A percentile compares a stretch with the other conserved stretches of the same genome.
phyloP scores from a whole-genome alignment of 108 stramenopile species.

The Cyclotella kingstonii region DNA sequence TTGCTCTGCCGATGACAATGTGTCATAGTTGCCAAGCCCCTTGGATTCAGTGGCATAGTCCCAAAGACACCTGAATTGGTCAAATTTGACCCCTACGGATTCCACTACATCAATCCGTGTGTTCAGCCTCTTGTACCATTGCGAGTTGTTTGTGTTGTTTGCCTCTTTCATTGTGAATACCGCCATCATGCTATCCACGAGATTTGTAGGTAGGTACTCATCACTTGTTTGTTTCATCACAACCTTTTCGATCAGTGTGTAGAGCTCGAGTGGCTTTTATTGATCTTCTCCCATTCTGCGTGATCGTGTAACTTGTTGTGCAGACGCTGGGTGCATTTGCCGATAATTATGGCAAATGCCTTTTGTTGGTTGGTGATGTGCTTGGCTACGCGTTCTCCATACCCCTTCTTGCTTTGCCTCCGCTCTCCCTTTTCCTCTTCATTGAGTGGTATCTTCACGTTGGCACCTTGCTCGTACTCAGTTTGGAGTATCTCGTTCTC shows the following conservation, averaged over 20 bases:
- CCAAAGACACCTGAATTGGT: neutral
- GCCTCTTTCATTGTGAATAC: neutral
- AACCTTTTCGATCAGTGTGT: neutral
- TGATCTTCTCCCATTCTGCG: neutral
- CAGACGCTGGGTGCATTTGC: neutral
- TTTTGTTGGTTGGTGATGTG: slow-evolving; percentile 6
- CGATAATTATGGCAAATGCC: slow-evolving; percentile 8
- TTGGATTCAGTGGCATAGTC: slow-evolving; percentile 3
- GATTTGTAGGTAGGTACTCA: slow-evolving; percentile 1
- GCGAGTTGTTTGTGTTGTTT: neutral
- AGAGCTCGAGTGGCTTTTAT: slow-evolving; percentile 4
- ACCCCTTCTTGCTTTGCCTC: neutral
- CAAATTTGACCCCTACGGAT: slow-evolving; percentile 3
- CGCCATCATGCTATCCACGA: neutral
- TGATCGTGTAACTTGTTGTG: slow-evolving; percentile 1
- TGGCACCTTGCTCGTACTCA: neutral
- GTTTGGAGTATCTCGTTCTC: slow-evolving; percentile 6
- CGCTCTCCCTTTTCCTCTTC: slow-evolving; percentile 5
- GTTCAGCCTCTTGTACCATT: neutral
- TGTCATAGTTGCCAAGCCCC: neutral
- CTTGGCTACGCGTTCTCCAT: neutral
- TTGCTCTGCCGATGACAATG: neutral
- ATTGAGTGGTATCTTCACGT: neutral
- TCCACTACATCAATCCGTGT: slow-evolving; percentile 2
- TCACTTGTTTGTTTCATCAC: slow-evolving; percentile 4